Evolutionary conservation across 768 basidiomycete species (phyloP), one percentile per base, ranked within the genome.

Genomic region (Termitomyces titanicus): DNA sequence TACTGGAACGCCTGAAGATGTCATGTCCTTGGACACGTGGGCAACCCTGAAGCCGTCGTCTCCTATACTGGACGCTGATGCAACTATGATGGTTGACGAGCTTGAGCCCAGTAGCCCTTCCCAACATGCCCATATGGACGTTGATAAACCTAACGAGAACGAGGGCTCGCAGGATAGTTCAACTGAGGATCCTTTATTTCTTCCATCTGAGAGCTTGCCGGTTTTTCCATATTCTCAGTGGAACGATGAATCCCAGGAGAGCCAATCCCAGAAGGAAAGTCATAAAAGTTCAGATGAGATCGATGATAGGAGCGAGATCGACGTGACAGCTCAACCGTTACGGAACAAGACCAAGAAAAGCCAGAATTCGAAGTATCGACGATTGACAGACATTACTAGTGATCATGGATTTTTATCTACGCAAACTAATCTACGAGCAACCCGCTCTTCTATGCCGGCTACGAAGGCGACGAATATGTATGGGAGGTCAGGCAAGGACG

Each of bases 211-310:
- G 58, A 85, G 79, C 59, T 84, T 83, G 62, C 65, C 73, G 35
- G 73, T 78, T 0, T 79, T 81, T 56, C 83, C 81, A 8, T 80
- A 81, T 55, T 84, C 83, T 18, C 79, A 81, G 61, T 73, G 72
- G 61, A 70, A 66, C 55, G 66, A 50, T 39, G 54, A 39, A 42
- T 54, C 60, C 22, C 49, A 55, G 7, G n/a, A n/a, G n/a, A n/a
- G n/a, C n/a, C n/a, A n/a, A n/a, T n/a, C n/a, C n/a, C n/a, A n/a
- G n/a, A 34, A 47, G 15, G 46, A 53, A 48, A 54, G 50, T 49
- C 24, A 11, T 18, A 25, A 27, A 11, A 49, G 25, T n/a, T 13
- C 35, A 35, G 55, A 56, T 54, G 56, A 33, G 67, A 69, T 31
- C 61, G 66, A 77, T 25, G 74, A 76, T 39, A 74, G 75, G 47